Evolutionary conservation across 2,329 filamentous ascomycete species (phyloP), one percentile per base, ranked within the genome.

Genomic region (Cytospora mali): DNA sequence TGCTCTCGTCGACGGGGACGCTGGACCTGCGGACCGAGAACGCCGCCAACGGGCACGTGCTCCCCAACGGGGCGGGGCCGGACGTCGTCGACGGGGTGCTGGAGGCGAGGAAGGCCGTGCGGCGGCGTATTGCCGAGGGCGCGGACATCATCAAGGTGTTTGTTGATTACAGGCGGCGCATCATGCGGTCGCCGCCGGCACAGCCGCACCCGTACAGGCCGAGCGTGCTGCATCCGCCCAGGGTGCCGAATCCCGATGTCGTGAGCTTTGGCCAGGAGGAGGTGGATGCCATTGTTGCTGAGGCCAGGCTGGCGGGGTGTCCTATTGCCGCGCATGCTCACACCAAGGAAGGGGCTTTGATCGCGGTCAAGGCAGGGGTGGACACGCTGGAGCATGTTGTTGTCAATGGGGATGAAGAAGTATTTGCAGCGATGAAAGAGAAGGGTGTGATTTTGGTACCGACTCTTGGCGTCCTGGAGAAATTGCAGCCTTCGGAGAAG

Each of bases 21-120:
- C 83, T 80, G 64, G 79, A 79, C 65, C 68, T 76, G n/a, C 73
- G 76, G 6, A 73, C 73, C n/a, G 80, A 82, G 69, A 81, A 80
- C 60, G 56, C 67, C n/a, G 67, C 66, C 3, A 71, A 72, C 39
- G 68, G 71, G 16, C 65, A 68, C 28, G 75, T 35, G 6, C 55
- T 57, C 14, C 55, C 27, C 33, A n/a, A 31, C 74, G 2, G 77
- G 80, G 46, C 69, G 74, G 33, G 33, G 10, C 33, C 33, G 5
- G 80, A 83, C 59, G 80, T 79, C 2, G 69, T 76, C 1, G 75
- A 76, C 3, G 79, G 76, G 4, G 27, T 35, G 6, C 28, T 53
- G 13, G 54, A 46, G 6, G 74, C 78, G 4, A 71, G 77, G 3
- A 70, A 70, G 4, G 78, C 77, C 0, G 77, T 80, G 18, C 73